Percentiles rank a stretch among this genome's conserved stretches.
Conservation (phyloP, 495 filamentous ascomycete genomes). For the Hypoxylon lienhwacheense region DNA sequence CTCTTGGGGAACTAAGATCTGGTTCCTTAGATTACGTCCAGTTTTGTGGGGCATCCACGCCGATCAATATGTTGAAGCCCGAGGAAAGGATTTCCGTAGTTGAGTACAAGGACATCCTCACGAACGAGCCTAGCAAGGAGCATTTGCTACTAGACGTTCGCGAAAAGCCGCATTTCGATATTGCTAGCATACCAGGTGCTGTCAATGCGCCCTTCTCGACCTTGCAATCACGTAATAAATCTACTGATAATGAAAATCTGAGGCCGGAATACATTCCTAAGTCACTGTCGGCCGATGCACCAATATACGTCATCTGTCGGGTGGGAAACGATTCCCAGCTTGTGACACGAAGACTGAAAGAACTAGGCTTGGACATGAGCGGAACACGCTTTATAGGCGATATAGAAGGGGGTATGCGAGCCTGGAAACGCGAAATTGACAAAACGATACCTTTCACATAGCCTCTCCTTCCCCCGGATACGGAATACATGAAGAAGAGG, state of each 20-base stretch:
- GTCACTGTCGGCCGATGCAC: slow-evolving; percentile 37
- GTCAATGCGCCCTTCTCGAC: slow-evolving; percentile 76
- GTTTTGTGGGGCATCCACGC: slow-evolving; percentile 67
- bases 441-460: slow-evolving; percentile 63
- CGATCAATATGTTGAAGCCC: slow-evolving; percentile 55
- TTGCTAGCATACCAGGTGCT: slow-evolving; percentile 70
- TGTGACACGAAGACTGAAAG: slow-evolving; percentile 69
- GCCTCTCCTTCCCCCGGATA: slow-evolving; percentile 47
- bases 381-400: slow-evolving; percentile 69
- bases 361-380: slow-evolving; percentile 59
- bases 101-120: slow-evolving; percentile 51
- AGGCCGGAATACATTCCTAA: slow-evolving; percentile 51
- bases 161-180: slow-evolving; percentile 81
- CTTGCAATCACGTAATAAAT: slow-evolving; percentile 45
- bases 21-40: slow-evolving; percentile 74
- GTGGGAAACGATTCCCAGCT: slow-evolving; percentile 89
- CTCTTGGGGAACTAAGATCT: slow-evolving; percentile 59
- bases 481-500: too few relatives aligned
- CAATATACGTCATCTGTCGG: slow-evolving; percentile 79
- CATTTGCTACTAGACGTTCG: slow-evolving; percentile 77
- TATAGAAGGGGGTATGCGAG: slow-evolving; percentile 75
- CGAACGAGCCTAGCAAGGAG: slow-evolving; percentile 26
- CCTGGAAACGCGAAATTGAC: slow-evolving; percentile 84
- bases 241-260: slow-evolving; percentile 19
- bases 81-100: slow-evolving; percentile 64